Evolutionary conservation across 1,139 yeast species (phyloP).

Genomic region (Suhomyces taliae): DNA sequence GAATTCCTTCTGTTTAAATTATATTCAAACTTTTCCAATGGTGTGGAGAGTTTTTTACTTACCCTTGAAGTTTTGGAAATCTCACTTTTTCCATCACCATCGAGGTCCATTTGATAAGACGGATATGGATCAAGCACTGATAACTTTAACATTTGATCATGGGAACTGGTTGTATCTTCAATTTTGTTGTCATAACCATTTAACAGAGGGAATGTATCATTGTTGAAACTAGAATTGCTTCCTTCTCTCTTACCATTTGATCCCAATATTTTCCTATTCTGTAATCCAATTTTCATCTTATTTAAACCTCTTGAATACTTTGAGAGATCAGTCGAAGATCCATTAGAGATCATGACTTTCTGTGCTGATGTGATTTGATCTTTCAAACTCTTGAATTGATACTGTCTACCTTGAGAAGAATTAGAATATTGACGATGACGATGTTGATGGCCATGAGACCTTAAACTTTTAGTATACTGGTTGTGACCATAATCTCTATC

Average conservation of each 20-base stretch:
- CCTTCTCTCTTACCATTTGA: slow-evolving; percentile 4
- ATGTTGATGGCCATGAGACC: slow-evolving; percentile 13
- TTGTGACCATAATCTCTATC: slow-evolving; percentile 11
- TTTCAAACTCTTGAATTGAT: slow-evolving; percentile 37
- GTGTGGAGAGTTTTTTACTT: slow-evolving; percentile 3
- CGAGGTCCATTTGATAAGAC: slow-evolving; percentile 16
- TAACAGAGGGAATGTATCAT: background rate
- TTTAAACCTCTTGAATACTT: slow-evolving; percentile 38
- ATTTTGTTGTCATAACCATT: background rate
- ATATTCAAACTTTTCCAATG: slow-evolving; percentile 20
- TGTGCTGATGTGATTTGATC: slow-evolving; percentile 35
- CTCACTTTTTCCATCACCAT: slow-evolving; percentile 5
- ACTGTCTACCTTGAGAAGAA: slow-evolving; percentile 14
- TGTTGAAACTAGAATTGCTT: background rate
- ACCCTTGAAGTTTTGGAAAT: slow-evolving; percentile 1
- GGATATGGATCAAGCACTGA: slow-evolving; percentile 14
- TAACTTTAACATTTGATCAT: slow-evolving; percentile 2
- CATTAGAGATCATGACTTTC: slow-evolving; percentile 9
- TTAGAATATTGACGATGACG: slow-evolving; percentile 5
- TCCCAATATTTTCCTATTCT: slow-evolving; percentile 18
- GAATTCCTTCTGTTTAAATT: slow-evolving; percentile 47
- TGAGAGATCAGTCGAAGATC: slow-evolving; percentile 23
- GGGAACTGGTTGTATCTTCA: background rate
- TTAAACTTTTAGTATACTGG: slow-evolving; percentile 7
- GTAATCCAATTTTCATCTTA: slow-evolving; percentile 39